Evolutionary conservation across 2,329 filamentous ascomycete species (phyloP).

Genomic region (Penicillium sp.): DNA sequence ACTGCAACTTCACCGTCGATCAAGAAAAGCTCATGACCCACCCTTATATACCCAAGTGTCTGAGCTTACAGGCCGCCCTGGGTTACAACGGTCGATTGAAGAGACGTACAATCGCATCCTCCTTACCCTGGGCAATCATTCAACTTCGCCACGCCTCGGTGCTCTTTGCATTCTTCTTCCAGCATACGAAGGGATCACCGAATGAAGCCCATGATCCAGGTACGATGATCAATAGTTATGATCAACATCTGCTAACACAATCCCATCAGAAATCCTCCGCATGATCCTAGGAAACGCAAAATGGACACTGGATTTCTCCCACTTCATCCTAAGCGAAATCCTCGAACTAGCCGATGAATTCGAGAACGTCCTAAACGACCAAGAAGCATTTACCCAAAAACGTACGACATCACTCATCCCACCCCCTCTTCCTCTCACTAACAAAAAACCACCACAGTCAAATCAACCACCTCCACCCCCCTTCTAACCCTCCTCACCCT

Average conservation of each 20-base stretch:
- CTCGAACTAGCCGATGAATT: constrained; percentile 49
- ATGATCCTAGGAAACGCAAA: constrained; percentile 74
- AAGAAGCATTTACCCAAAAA: constrained; percentile 43
- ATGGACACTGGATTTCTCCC: constrained; percentile 73
- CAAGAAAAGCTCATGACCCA: constrained; percentile 76
- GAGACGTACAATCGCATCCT: constrained; percentile 68
- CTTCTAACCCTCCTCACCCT: constrained; percentile 66
- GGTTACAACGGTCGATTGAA: constrained; percentile 70
- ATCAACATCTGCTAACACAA: constrained; percentile 8
- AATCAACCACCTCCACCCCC: constrained; percentile 44
- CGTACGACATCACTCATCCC: constrained; percentile 25
- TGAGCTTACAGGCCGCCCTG: constrained; percentile 79
- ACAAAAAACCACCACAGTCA: constrained; percentile 30
- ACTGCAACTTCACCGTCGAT: constrained; percentile 82
- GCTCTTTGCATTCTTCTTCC: constrained; percentile 68
- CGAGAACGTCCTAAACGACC: constrained; percentile 35
- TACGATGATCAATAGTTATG: constrained; percentile 35
- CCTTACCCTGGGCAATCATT: constrained; percentile 74
- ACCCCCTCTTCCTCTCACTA: constrained; percentile 1
- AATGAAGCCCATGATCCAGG: constrained; percentile 60
- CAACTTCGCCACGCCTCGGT: constrained; percentile 71
- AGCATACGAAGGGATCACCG: constrained; percentile 61
- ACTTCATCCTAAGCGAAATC: constrained; percentile 60
- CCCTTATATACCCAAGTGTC: constrained; percentile 70
- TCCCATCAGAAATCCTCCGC: constrained; percentile 68